A percentile compares a stretch with the other conserved stretches of the same genome.
phyloP scores from a whole-genome alignment of 305 asterid genomes.

The Fraxinus baroniana region DNA sequence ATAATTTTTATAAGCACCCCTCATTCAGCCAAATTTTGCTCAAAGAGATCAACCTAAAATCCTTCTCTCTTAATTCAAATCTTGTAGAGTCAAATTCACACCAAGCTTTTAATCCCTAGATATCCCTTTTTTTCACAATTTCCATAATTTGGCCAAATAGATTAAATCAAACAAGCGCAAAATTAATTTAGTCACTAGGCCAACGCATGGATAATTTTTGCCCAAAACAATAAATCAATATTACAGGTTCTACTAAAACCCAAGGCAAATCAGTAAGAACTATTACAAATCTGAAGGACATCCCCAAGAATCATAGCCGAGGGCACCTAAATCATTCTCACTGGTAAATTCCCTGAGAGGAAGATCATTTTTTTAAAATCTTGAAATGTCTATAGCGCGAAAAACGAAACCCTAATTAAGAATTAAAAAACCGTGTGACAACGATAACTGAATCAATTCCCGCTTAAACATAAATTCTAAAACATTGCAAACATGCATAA shows the following conservation, averaged over 20 bases:
- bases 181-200: neutral
- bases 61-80: neutral
- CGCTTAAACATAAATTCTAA: neutral
- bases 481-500: neutral
- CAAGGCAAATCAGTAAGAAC: neutral
- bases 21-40: neutral
- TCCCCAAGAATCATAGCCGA: neutral
- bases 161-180: neutral
- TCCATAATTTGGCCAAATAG: neutral
- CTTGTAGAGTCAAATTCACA: neutral
- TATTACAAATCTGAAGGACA: neutral
- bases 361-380: neutral
- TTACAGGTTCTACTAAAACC: neutral
- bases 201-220: neutral
- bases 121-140: neutral
- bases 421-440: neutral
- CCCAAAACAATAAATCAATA: neutral
- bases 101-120: neutral
- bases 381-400: neutral
- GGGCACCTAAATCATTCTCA: neutral
- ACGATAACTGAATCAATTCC: neutral
- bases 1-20: neutral
- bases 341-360: neutral
- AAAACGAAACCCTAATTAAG: conserved; percentile 11
- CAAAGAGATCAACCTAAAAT: neutral